A percentile compares a stretch with the other conserved stretches of the same genome.
Evolutionary conservation across 2,329 filamentous ascomycete species (phyloP).

Genomic region (Chalara sp.): DNA sequence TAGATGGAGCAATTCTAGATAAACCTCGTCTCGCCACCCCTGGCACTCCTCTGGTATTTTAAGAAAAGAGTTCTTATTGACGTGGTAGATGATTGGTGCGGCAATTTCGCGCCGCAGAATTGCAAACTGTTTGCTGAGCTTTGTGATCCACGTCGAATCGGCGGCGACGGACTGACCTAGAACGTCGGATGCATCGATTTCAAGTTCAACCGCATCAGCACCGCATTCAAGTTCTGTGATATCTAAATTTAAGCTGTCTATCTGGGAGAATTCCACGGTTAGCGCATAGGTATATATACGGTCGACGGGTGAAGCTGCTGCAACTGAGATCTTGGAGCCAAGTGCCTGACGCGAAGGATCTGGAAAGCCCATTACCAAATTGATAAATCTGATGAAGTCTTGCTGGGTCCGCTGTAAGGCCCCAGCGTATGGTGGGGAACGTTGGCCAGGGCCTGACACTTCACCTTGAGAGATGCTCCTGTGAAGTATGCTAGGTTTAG

Average conservation of each 20-base stretch:
- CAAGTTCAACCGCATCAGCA: background rate
- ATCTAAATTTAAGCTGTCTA: background rate
- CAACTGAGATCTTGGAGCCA: background rate
- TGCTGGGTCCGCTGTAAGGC: background rate
- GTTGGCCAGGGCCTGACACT: constrained; percentile 33
- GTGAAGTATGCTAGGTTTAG: background rate
- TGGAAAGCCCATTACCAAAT: constrained; percentile 2
- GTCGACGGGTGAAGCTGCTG: background rate
- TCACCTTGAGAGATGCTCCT: constrained; percentile 28
- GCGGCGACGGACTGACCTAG: background rate
- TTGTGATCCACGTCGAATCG: constrained; percentile 1
- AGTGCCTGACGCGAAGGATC: background rate
- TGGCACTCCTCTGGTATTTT: background rate
- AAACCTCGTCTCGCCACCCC: background rate
- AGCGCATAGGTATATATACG: background rate
- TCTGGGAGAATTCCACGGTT: constrained; percentile 1
- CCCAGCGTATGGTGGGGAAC: constrained; percentile 22
- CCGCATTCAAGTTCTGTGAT: constrained; percentile 4
- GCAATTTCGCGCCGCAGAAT: constrained; percentile 1
- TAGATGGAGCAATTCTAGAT: constrained; percentile 1
- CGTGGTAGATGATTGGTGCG: constrained; percentile 1
- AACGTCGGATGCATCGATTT: background rate
- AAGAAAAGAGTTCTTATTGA: background rate
- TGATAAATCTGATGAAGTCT: constrained; percentile 2
- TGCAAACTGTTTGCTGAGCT: constrained; percentile 1